Evolutionary conservation across 129 eudicot species (phyloP), one percentile per base, ranked within the genome.

Genomic region (Lactuca saligna): DNA sequence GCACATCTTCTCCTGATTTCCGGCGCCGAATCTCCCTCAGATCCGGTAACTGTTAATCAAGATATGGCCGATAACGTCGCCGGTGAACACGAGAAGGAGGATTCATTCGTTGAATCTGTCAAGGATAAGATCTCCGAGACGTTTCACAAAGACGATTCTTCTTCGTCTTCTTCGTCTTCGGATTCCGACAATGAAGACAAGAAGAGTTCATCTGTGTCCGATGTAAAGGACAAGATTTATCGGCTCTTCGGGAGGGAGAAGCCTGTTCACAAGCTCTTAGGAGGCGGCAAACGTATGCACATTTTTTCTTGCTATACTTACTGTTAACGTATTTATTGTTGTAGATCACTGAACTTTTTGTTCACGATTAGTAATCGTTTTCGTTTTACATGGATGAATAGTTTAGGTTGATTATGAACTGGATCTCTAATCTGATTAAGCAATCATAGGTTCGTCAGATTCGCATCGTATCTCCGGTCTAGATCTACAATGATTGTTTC

Each of bases 111-210:
- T 54, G 97, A 86, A 29, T 82, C 97, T 1, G 25, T 90, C 17
- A 80, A 77, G 80, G 97, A 90, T 53, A 90, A 87, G 71, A 79
- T 90, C 71, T 34, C 89, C 8, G 97, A 87, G 50, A 87, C 84
- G 61, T 77, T 86, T 62, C 90, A 86, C 46, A 49, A 78, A 20
- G 85, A 71, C n/a, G 76, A 72, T 72, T 82, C 78, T 55, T 83
- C 88, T 8, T 76, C 90, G 4, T 82, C 78, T 55, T 83, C 88
- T 8, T 76, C 90, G 4, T 73, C 95, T 0, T 88, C 96, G 3
- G 91, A 82, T 73, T 85, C 85, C 37, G 96, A 88, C 38, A 71
- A 70, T 37, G 93, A 85, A 25, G 75, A 57, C 17, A 74, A 76
- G 69, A 78, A 85, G 73, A 69, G 65, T 25, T 75, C 85, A n/a